Evolutionary conservation across 139 green algal species (phyloP).

Genomic region (Chlamydomonas sp.): DNA sequence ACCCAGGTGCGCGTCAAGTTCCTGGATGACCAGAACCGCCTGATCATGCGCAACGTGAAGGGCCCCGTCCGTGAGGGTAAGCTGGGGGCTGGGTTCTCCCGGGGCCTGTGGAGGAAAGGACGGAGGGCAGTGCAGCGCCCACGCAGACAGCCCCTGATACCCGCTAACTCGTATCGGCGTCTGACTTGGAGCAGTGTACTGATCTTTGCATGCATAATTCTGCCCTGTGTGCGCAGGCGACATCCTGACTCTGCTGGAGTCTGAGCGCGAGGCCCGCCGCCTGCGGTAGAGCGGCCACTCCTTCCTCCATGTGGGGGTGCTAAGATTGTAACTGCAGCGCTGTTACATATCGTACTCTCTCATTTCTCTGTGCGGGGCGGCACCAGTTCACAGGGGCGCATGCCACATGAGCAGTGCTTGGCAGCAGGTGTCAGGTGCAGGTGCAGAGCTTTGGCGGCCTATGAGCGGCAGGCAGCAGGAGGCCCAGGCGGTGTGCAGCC

Average conservation of each 20-base stretch:
- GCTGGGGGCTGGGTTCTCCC: background rate
- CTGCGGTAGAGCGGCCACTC: conserved; percentile 74
- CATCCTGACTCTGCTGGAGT: conserved; percentile 98
- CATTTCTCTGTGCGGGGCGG: too few relatives aligned
- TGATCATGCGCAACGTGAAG: conserved; percentile 99
- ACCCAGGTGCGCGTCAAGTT: conserved; percentile 99
- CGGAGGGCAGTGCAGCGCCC: background rate
- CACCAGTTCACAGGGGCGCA: too few relatives aligned
- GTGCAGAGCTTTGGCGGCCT: too few relatives aligned
- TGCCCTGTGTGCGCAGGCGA: conserved; percentile 73
- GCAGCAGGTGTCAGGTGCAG: too few relatives aligned
- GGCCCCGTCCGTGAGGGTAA: conserved; percentile 97
- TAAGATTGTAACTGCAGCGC: conserved; percentile 25
- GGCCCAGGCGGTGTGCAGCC: too few relatives aligned
- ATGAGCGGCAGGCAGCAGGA: too few relatives aligned
- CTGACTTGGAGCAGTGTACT: too few relatives aligned
- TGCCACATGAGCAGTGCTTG: too few relatives aligned
- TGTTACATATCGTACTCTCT: background rate
- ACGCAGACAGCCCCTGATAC: background rate
- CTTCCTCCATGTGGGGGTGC: too few relatives aligned
- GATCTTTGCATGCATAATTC: too few relatives aligned
- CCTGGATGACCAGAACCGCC: conserved; percentile 96
- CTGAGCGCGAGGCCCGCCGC: conserved; percentile 97
- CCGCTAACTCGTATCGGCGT: too few relatives aligned
- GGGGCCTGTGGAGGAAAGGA: background rate